These are phyloP conservation scores for Jimgerdemannia flammicorona DNA, from an alignment of 192 early-diverging fungal species.

Conservation along the genomic window DNA sequence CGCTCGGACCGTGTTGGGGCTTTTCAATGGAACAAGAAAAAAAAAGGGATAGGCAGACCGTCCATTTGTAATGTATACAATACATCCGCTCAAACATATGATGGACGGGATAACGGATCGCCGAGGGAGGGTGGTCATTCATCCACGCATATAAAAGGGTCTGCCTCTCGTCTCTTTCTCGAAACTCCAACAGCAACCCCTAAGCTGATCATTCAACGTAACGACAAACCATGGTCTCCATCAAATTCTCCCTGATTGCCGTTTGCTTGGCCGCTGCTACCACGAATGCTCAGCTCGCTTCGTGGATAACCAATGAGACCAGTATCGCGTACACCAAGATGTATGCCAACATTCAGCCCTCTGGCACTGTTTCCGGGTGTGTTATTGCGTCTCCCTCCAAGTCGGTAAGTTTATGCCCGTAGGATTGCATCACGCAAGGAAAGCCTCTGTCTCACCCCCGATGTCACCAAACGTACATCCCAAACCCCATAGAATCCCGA, in stretches of 20 bases:
- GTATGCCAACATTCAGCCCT: background rate
- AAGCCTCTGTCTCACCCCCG: background rate
- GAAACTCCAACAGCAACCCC: too few relatives aligned
- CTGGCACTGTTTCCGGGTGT: background rate
- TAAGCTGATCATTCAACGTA: too few relatives aligned
- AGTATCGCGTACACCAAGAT: conserved; percentile 1
- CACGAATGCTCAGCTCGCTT: background rate
- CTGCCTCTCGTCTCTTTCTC: too few relatives aligned
- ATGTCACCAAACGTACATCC: background rate
- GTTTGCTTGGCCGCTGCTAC: background rate
- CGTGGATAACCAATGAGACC: background rate
- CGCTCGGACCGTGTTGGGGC: too few relatives aligned
- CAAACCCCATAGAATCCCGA: conserved; percentile 34
- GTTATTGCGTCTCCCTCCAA: conserved; percentile 1
- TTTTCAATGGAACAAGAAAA: too few relatives aligned
- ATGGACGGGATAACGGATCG: too few relatives aligned
- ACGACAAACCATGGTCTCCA: background rate
- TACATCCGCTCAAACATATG: too few relatives aligned
- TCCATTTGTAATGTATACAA: too few relatives aligned
- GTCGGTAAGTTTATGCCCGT: background rate
- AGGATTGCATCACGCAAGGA: background rate
- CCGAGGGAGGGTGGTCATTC: too few relatives aligned
- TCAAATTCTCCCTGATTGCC: background rate
- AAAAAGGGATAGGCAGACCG: too few relatives aligned
- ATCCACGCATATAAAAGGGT: too few relatives aligned